Evolutionary conservation across 1,284 basidiomycete genomes (phyloP).

Genomic region (Exsudoporus floridanus): DNA sequence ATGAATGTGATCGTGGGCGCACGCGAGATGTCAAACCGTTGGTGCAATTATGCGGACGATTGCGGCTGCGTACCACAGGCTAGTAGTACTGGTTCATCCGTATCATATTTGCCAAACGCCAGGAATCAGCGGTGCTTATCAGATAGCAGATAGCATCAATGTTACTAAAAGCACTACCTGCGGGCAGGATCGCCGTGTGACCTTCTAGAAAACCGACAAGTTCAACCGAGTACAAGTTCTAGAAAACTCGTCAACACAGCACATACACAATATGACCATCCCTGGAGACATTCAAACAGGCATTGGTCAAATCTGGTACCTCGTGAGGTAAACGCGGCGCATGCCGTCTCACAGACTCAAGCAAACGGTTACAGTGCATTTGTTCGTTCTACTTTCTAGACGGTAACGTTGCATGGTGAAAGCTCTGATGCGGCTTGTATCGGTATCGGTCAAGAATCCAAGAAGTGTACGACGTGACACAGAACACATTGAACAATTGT

Average conservation of each 20-base stretch:
- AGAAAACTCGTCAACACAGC: conserved; percentile 6
- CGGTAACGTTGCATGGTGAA: background rate
- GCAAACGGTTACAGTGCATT: conserved; percentile 8
- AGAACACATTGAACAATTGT: conserved; percentile 4
- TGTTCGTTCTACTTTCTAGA: conserved; percentile 11
- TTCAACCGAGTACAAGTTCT: background rate
- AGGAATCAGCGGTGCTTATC: background rate
- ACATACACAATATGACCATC: conserved; percentile 5
- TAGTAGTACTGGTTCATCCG: background rate
- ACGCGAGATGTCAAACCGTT: conserved; percentile 22
- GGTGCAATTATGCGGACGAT: conserved; percentile 17
- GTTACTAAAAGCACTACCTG: no score
- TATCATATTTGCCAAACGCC: background rate
- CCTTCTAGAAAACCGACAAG: background rate
- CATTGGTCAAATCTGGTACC: conserved; percentile 9
- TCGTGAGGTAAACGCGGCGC: conserved; percentile 10
- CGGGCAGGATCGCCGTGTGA: no score
- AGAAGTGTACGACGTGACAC: conserved; percentile 8
- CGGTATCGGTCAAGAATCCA: conserved; percentile 15
- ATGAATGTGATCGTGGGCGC: conserved; percentile 26
- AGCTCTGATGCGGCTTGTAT: conserved; percentile 8
- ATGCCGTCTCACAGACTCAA: conserved; percentile 2
- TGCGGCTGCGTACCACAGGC: conserved; percentile 18
- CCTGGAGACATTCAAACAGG: background rate
- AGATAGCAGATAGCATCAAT: no score